These are phyloP conservation scores for Chytridiales sp. DNA, from an alignment of 371 early-diverging fungal genomes.

Conservation along the genomic window DNA sequence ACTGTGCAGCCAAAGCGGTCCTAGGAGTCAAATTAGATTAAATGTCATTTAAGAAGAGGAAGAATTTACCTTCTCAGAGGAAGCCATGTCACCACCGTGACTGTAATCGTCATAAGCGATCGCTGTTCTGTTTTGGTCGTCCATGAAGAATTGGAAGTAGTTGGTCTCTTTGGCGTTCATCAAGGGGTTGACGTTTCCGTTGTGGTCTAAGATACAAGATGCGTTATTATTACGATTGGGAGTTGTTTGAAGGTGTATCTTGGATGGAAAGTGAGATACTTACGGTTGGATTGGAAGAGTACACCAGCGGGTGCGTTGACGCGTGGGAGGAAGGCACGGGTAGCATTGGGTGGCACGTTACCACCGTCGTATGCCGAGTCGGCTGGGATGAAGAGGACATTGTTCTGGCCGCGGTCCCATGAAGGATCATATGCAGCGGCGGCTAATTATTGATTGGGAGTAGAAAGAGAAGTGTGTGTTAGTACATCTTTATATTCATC, in stretches of 20 bases:
- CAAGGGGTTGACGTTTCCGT: neutral
- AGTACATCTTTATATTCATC: too few relatives aligned
- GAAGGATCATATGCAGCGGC: too few relatives aligned
- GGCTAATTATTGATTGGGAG: too few relatives aligned
- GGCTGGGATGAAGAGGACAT: slow-evolving; percentile 1
- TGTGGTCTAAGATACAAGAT: neutral
- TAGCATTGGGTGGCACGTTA: neutral
- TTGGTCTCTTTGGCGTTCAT: neutral
- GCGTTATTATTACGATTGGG: neutral
- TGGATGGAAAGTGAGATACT: neutral
- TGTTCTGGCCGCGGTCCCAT: too few relatives aligned
- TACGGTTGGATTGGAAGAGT: neutral
- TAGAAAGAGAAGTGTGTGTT: too few relatives aligned
- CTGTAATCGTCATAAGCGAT: slow-evolving; percentile 2
- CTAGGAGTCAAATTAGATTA: too few relatives aligned
- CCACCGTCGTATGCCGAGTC: neutral
- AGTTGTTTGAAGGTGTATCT: neutral
- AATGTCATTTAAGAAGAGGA: too few relatives aligned
- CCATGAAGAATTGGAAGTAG: slow-evolving; percentile 1
- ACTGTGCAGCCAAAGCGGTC: too few relatives aligned
- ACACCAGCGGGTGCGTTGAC: slow-evolving; percentile 2
- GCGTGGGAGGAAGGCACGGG: neutral
- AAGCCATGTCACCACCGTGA: neutral
- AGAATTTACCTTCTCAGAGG: neutral
- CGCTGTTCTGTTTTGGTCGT: neutral